phyloP scores from a whole-genome alignment of 2,329 filamentous ascomycete species.

The Calonectria montana region DNA sequence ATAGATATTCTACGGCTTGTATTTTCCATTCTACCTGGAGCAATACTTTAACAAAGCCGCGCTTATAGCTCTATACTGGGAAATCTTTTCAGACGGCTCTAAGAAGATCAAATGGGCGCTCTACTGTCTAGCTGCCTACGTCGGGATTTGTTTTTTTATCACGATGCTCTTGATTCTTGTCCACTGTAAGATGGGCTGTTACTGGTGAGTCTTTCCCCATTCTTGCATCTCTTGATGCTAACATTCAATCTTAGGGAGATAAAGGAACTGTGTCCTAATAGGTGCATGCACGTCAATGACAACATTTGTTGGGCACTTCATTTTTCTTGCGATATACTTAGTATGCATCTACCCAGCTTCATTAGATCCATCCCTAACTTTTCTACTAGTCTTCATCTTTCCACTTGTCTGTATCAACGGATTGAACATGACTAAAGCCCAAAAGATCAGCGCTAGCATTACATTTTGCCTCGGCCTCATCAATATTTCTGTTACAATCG shows the following conservation, averaged over 20 bases:
- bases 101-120: background rate
- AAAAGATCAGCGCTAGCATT: constrained; percentile 1
- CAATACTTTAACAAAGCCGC: constrained; percentile 5
- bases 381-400: background rate
- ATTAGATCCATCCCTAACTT: background rate
- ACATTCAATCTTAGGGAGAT: background rate
- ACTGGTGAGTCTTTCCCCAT: background rate
- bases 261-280: background rate
- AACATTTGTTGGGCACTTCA: constrained; percentile 3
- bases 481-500: background rate
- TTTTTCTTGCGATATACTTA: background rate
- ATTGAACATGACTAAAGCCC: constrained; percentile 1
- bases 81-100: constrained; percentile 5
- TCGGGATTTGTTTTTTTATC: background rate
- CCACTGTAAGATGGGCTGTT: background rate
- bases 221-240: background rate
- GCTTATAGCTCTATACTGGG: constrained; percentile 1
- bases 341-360: background rate
- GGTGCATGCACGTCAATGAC: background rate
- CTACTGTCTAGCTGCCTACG: background rate
- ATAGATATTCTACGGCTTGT: background rate
- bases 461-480: constrained; percentile 6
- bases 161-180: background rate
- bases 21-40: constrained; percentile 4
- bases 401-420: background rate